Evolutionary conservation across 306 rosid species (phyloP).

Genomic region (Malus sieversii): DNA sequence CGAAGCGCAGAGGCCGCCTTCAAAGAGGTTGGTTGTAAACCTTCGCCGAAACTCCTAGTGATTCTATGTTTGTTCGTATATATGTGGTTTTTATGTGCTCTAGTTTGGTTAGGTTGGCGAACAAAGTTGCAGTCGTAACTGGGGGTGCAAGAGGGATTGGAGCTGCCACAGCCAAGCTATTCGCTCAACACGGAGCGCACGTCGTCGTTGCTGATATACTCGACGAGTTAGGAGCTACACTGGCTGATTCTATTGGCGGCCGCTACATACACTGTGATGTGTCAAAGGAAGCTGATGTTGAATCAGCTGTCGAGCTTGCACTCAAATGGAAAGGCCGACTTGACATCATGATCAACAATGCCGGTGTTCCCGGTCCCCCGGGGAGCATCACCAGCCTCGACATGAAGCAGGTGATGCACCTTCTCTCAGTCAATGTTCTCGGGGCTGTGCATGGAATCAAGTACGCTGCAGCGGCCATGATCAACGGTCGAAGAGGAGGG

Average conservation of each 20-base stretch:
- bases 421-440: slow-evolving; percentile 40
- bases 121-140: slow-evolving; percentile 64
- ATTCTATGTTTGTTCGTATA: neutral
- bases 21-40: neutral
- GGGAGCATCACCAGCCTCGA: slow-evolving; percentile 57
- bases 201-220: slow-evolving; percentile 70
- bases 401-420: slow-evolving; percentile 34
- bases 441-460: slow-evolving; percentile 71
- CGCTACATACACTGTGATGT: slow-evolving; percentile 77
- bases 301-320: slow-evolving; percentile 55
- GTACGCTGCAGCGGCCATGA: slow-evolving; percentile 70
- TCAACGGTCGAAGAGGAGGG: slow-evolving; percentile 40
- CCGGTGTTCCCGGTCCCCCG: slow-evolving; percentile 45
- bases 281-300: slow-evolving; percentile 55
- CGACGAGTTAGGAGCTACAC: slow-evolving; percentile 44
- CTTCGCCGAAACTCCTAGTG: neutral
- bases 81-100: neutral
- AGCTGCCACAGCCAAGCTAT: slow-evolving; percentile 62
- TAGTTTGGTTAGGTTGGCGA: slow-evolving; percentile 33
- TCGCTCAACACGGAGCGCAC: slow-evolving; percentile 60
- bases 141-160: slow-evolving; percentile 93
- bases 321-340: slow-evolving; percentile 57
- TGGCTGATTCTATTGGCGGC: slow-evolving; percentile 50
- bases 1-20: neutral
- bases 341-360: slow-evolving; percentile 79